Conservation (phyloP, 805 yeast genomes). For the Grigorovia humatica region DNA sequence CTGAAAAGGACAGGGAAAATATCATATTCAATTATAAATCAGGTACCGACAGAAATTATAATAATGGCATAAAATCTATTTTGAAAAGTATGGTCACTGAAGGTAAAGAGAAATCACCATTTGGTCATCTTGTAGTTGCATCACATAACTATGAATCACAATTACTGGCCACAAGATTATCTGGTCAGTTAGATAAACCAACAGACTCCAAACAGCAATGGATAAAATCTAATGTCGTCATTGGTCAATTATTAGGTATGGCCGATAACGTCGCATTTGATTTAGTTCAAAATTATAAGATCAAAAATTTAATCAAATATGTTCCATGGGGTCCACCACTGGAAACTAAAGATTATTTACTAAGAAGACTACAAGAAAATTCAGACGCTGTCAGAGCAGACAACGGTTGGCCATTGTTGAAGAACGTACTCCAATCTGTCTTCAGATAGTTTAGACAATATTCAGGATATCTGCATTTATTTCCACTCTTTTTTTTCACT, state of each 20-base stretch:
- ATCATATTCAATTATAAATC: conserved; percentile 68
- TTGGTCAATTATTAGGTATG: conserved; percentile 93
- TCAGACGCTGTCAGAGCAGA: conserved; percentile 88
- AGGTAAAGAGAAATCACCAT: conserved; percentile 34
- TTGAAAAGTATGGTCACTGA: conserved; percentile 45
- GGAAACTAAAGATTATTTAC: conserved; percentile 82
- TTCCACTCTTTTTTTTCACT: background rate
- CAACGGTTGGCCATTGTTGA: conserved; percentile 66
- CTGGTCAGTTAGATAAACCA: conserved; percentile 21
- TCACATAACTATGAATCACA: conserved; percentile 82
- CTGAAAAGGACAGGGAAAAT: conserved; percentile 59
- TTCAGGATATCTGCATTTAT: background rate
- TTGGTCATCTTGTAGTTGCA: conserved; percentile 81
- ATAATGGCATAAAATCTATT: conserved; percentile 54
- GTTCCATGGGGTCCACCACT: conserved; percentile 97
- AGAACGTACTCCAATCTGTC: conserved; percentile 37
- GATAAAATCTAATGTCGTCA: conserved; percentile 59
- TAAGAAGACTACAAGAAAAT: conserved; percentile 87
- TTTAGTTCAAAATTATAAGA: conserved; percentile 52
- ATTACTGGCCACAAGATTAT: conserved; percentile 51
- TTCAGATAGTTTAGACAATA: background rate
- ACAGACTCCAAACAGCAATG: conserved; percentile 31
- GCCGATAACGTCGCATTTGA: conserved; percentile 81
- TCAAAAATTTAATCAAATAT: conserved; percentile 75
- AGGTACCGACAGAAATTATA: conserved; percentile 71